Conservation (phyloP, 129 eudicot genomes). For the Dittrichia graveolens region DNA sequence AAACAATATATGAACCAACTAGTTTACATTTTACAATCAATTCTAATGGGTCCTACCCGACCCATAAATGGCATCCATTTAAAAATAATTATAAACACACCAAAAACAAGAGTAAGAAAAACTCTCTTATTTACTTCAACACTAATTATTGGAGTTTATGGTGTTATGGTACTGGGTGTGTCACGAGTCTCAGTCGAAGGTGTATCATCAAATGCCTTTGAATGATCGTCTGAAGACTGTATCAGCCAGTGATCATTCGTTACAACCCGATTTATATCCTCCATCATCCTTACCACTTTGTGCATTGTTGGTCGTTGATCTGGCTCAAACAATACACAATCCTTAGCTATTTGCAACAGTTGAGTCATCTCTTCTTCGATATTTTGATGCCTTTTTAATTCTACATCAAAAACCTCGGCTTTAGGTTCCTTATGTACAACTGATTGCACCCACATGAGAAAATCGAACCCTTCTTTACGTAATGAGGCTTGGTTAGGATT, state of each 20-base stretch:
- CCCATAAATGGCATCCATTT: no score
- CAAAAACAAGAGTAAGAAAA: no score
- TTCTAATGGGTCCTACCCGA: no score
- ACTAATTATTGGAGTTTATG: neutral
- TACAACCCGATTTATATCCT: constrained; percentile 52
- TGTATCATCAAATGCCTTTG: constrained; percentile 61
- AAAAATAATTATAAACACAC: no score
- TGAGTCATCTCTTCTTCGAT: constrained; percentile 79
- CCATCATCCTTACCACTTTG: constrained; percentile 64
- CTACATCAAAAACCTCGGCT: constrained; percentile 73
- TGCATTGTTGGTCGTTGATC: constrained; percentile 71
- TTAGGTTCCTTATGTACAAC: constrained; percentile 31
- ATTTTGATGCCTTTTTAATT: constrained; percentile 57
- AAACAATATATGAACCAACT: no score
- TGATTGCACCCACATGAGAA: constrained; percentile 78
- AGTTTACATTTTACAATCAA: no score
- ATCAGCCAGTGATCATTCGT: constrained; percentile 53
- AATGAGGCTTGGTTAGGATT: constrained; percentile 67
- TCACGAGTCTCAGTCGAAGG: constrained; percentile 53
- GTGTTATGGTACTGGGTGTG: constrained; percentile 37
- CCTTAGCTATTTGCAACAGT: constrained; percentile 66
- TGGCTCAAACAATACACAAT: constrained; percentile 58
- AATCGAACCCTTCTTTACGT: constrained; percentile 66
- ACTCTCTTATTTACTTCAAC: neutral
- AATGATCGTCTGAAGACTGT: constrained; percentile 64